These are phyloP conservation scores for Aspergillus eucalypticola DNA, from an alignment of 2,329 filamentous ascomycete genomes.

Conservation along the genomic window DNA sequence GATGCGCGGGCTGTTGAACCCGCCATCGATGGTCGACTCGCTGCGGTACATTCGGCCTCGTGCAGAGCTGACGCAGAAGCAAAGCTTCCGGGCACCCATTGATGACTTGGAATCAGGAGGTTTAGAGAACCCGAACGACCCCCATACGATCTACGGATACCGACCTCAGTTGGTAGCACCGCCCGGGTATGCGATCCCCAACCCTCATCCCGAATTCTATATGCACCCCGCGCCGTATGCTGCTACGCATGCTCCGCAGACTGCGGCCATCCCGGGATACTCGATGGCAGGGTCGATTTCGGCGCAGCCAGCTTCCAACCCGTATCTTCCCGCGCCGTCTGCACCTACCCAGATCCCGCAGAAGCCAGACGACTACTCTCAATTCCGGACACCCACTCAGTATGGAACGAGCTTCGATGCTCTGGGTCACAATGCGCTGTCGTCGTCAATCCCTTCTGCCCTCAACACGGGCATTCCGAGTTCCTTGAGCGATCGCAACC, in stretches of 20 bases:
- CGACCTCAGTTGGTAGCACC: conserved; percentile 39
- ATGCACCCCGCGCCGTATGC: conserved; percentile 37
- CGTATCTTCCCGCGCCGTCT: conserved; percentile 38
- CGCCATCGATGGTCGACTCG: conserved; percentile 58
- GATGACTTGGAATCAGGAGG: conserved; percentile 58
- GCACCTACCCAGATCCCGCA: conserved; percentile 30
- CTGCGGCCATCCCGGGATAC: conserved; percentile 37
- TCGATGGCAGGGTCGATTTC: conserved; percentile 37
- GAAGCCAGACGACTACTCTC: conserved; percentile 42
- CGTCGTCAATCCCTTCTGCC: conserved; percentile 34
- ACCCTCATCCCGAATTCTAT: conserved; percentile 39
- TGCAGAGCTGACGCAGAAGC: conserved; percentile 58
- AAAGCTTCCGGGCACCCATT: conserved; percentile 67
- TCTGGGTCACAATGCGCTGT: conserved; percentile 35
- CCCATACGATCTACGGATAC: conserved; percentile 44
- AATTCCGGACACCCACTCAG: conserved; percentile 32
- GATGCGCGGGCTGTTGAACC: conserved; percentile 58
- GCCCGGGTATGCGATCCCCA: conserved; percentile 39
- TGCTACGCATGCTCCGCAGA: conserved; percentile 36
- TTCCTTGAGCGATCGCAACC: conserved; percentile 38
- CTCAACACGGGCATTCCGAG: conserved; percentile 35
- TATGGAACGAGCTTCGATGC: conserved; percentile 40
- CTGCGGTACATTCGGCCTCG: conserved; percentile 58
- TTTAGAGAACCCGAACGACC: conserved; percentile 42
- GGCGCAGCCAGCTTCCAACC: conserved; percentile 36